phyloP scores from a whole-genome alignment of 345 rosid species.

The Combretum micranthum region DNA sequence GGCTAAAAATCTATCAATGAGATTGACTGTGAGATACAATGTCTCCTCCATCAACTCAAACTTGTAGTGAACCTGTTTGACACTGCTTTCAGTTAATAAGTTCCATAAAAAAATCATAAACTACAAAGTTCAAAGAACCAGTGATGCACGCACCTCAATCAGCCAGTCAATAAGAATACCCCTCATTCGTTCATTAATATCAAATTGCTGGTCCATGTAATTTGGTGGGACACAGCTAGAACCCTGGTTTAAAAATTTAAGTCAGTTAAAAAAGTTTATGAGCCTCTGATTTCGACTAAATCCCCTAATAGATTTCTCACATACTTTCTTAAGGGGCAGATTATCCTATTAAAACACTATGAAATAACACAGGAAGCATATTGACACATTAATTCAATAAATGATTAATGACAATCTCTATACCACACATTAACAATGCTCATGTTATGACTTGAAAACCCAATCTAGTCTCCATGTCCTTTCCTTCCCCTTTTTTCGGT shows the following conservation, averaged over 20 bases:
- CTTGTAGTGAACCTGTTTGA: slow-evolving; percentile 91
- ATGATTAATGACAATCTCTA: too few relatives aligned
- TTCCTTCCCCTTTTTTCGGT: too few relatives aligned
- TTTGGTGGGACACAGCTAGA: slow-evolving; percentile 42
- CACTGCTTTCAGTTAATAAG: background rate
- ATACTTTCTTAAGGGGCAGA: too few relatives aligned
- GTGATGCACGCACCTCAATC: slow-evolving; percentile 52
- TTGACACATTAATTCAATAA: too few relatives aligned
- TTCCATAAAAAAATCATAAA: background rate
- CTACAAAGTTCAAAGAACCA: background rate
- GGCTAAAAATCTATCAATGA: slow-evolving; percentile 81
- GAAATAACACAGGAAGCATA: too few relatives aligned
- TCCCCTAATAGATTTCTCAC: too few relatives aligned
- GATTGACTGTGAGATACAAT: slow-evolving; percentile 80
- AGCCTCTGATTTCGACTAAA: too few relatives aligned
- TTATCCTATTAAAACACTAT: too few relatives aligned
- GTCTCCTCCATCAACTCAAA: slow-evolving; percentile 98
- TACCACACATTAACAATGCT: too few relatives aligned
- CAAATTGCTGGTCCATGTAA: slow-evolving; percentile 71
- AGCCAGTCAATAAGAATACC: slow-evolving; percentile 91
- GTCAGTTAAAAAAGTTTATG: background rate
- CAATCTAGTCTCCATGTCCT: too few relatives aligned
- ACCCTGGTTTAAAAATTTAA: slow-evolving; percentile 31
- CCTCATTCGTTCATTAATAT: slow-evolving; percentile 89
- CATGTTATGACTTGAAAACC: too few relatives aligned